phyloP scores from a whole-genome alignment of 2,329 filamentous ascomycete genomes.

The Cladosporium sp. region DNA sequence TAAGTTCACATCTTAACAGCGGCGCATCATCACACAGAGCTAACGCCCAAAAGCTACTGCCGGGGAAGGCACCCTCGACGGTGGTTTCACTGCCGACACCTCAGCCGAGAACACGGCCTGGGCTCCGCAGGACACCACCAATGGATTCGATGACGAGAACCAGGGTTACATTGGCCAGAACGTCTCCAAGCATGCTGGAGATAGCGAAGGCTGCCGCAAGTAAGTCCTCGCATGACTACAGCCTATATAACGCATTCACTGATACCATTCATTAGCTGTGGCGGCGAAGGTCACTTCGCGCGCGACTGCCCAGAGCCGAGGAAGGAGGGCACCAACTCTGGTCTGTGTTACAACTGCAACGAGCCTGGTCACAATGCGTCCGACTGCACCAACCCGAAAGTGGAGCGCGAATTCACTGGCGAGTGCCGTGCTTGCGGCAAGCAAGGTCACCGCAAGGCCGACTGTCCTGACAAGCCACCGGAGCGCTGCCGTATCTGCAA shows the following conservation, averaged over 20 bases:
- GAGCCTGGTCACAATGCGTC: conserved; percentile 58
- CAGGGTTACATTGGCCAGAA: conserved; percentile 21
- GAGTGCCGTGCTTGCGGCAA: conserved; percentile 56
- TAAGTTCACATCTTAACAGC: conserved; percentile 11
- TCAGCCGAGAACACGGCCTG: conserved; percentile 12
- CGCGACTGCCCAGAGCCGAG: conserved; percentile 46
- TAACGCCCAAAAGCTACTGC: conserved; percentile 7
- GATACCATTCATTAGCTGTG: conserved; percentile 36
- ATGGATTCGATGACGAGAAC: conserved; percentile 1
- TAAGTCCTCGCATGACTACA: conserved; percentile 26
- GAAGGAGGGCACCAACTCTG: conserved; percentile 28
- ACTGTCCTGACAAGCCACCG: conserved; percentile 60
- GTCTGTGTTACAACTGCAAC: conserved; percentile 59
- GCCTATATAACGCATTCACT: conserved; percentile 17
- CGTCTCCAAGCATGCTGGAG: conserved; percentile 27
- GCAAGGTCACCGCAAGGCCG: conserved; percentile 53
- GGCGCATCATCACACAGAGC: neutral
- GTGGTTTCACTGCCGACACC: conserved; percentile 21
- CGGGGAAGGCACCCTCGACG: conserved; percentile 14
- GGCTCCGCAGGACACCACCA: conserved; percentile 9
- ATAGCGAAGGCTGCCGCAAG: conserved; percentile 38
- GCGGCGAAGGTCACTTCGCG: conserved; percentile 42
- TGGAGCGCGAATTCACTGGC: conserved; percentile 50
- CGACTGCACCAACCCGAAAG: conserved; percentile 56
- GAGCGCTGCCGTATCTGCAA: conserved; percentile 58